These are phyloP conservation scores for Pyrenula massariospora DNA, from an alignment of 495 filamentous ascomycete genomes.

Conservation along the genomic window DNA sequence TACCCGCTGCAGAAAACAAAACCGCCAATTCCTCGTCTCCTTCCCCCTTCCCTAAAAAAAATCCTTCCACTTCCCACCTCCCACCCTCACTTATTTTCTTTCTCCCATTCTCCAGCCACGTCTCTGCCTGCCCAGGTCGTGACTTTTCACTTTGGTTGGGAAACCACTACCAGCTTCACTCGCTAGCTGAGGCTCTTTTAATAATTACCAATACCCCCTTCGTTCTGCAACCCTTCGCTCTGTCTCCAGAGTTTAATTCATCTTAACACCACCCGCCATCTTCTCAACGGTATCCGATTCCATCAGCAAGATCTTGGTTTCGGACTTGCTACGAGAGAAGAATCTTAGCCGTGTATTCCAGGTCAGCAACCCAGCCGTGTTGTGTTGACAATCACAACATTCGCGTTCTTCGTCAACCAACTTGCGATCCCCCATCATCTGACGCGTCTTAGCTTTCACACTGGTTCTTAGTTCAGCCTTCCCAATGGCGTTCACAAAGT, in stretches of 20 bases:
- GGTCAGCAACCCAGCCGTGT: neutral
- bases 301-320: neutral
- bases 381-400: neutral
- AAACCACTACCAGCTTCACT: neutral
- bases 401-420: conserved; percentile 12
- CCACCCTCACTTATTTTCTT: neutral
- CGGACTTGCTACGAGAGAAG: neutral
- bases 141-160: neutral
- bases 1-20: too few species aligned
- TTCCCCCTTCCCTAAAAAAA: neutral
- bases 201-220: neutral
- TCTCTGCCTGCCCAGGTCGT: neutral
- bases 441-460: conserved; percentile 14
- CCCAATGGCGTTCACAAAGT: conserved; percentile 66
- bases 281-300: neutral
- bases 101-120: conserved; percentile 1
- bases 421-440: conserved; percentile 16
- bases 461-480: conserved; percentile 13
- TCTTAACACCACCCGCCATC: neutral
- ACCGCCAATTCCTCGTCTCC: neutral
- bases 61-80: neutral
- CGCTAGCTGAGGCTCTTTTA: neutral
- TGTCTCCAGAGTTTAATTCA: neutral
- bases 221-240: neutral
- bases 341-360: neutral